Conservation (phyloP, 257 asterid genomes). For the Jasminum sambac region DNA sequence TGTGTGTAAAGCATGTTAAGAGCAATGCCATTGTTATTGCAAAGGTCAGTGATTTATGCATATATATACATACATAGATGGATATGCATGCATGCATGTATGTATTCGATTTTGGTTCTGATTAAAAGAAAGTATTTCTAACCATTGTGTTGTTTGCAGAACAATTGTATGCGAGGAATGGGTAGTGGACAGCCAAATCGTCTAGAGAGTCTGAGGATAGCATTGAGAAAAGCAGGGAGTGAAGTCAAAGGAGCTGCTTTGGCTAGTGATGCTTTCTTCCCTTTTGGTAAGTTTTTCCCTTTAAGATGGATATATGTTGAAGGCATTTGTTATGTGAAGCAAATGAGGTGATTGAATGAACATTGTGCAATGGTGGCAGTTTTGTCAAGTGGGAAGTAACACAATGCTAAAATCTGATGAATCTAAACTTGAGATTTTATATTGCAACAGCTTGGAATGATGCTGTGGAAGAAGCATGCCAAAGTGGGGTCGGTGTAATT, state of each 20-base stretch:
- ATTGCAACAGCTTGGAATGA: conserved; percentile 81
- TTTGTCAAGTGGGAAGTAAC: background rate
- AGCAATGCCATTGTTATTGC: conserved; percentile 95
- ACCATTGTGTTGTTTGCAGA: conserved; percentile 36
- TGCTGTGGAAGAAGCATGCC: conserved; percentile 96
- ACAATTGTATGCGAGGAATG: conserved; percentile 90
- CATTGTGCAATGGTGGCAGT: background rate
- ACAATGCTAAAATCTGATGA: background rate
- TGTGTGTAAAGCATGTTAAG: conserved; percentile 94
- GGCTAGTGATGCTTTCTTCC: conserved; percentile 98
- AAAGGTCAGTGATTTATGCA: conserved; percentile 48
- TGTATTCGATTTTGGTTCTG: conserved; percentile 14
- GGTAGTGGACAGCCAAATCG: conserved; percentile 99
- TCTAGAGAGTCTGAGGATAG: conserved; percentile 87
- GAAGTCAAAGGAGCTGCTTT: conserved; percentile 92
- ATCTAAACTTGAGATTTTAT: conserved; percentile 1
- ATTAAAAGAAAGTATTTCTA: conserved; percentile 2
- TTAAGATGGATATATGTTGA: background rate
- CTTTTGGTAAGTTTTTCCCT: conserved; percentile 59
- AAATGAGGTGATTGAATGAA: background rate
- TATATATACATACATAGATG: no score
- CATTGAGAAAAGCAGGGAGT: conserved; percentile 82
- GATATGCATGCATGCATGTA: no score
- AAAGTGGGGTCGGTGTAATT: conserved; percentile 69
- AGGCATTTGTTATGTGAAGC: background rate